phyloP scores from a whole-genome alignment of 2,329 filamentous ascomycete species.

The Madurella fahalii region DNA sequence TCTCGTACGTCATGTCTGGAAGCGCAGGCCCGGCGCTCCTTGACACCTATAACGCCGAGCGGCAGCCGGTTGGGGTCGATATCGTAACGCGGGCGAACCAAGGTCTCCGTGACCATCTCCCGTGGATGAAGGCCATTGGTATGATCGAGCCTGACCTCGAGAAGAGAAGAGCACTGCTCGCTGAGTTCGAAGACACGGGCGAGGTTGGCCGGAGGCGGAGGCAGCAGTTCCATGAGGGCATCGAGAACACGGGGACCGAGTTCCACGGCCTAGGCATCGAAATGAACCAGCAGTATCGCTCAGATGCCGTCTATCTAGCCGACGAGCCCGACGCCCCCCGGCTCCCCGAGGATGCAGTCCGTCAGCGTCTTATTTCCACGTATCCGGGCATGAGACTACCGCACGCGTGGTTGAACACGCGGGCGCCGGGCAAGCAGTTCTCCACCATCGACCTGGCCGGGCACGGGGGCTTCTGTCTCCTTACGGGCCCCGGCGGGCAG shows the following conservation, averaged over 20 bases:
- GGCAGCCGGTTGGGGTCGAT: constrained; percentile 44
- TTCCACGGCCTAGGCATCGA: constrained; percentile 54
- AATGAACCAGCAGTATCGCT: constrained; percentile 54
- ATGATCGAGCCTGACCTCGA: constrained; percentile 36
- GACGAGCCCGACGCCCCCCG: constrained; percentile 36
- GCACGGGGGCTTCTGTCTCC: constrained; percentile 45
- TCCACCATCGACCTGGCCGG: constrained; percentile 58
- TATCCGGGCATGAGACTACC: constrained; percentile 56
- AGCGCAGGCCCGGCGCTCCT: constrained; percentile 36
- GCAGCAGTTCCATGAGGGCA: constrained; percentile 36
- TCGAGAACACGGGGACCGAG: constrained; percentile 42
- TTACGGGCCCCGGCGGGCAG: constrained; percentile 51
- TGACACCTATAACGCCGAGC: constrained; percentile 40
- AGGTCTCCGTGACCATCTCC: constrained; percentile 46
- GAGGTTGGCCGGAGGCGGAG: constrained; percentile 37
- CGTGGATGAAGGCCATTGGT: constrained; percentile 44
- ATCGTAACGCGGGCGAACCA: constrained; percentile 54
- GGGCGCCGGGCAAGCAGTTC: constrained; percentile 39
- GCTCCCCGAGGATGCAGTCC: constrained; percentile 37
- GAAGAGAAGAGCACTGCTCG: constrained; percentile 35
- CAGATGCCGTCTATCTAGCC: constrained; percentile 39
- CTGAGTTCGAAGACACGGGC: constrained; percentile 38
- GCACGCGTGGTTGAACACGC: constrained; percentile 56
- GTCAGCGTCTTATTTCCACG: constrained; percentile 41
- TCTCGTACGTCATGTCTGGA: constrained; percentile 42